These are phyloP conservation scores for Ceratobasidium papillatum DNA, from an alignment of 1,284 basidiomycete genomes.

Conservation along the genomic window DNA sequence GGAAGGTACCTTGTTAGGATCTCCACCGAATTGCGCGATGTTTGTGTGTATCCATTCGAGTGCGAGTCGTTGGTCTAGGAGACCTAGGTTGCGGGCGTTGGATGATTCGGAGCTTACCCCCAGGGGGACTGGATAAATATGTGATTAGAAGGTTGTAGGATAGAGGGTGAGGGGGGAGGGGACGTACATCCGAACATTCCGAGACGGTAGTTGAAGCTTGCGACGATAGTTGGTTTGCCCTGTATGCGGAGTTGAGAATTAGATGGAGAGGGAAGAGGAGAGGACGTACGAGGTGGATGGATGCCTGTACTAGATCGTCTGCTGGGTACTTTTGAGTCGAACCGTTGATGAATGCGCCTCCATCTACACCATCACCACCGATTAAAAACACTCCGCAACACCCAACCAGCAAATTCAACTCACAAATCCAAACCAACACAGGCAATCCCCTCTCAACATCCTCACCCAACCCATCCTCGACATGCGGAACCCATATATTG, in stretches of 20 bases:
- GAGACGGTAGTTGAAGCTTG: conserved; percentile 57
- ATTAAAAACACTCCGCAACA: too few relatives aligned
- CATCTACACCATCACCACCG: conserved; percentile 45
- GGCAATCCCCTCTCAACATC: conserved; percentile 47
- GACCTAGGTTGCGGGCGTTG: conserved; percentile 52
- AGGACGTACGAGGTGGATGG: conserved; percentile 25
- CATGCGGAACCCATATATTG: conserved; percentile 50
- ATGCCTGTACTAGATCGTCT: conserved; percentile 27
- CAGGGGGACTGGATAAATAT: conserved; percentile 41
- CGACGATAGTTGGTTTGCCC: conserved; percentile 53
- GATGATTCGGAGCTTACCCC: conserved; percentile 49
- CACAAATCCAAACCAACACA: conserved; percentile 52
- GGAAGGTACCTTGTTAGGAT: conserved; percentile 51
- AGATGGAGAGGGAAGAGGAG: not conserved
- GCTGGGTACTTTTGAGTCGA: conserved; percentile 41
- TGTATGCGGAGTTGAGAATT: conserved; percentile 36
- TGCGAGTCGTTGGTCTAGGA: conserved; percentile 56
- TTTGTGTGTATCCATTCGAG: conserved; percentile 60
- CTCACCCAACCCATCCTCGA: conserved; percentile 1
- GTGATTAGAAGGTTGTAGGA: conserved; percentile 26
- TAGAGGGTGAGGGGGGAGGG: conserved; percentile 50
- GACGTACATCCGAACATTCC: conserved; percentile 59
- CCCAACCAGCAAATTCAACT: not conserved
- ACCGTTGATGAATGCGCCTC: conserved; percentile 50
- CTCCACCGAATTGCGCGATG: conserved; percentile 59